Conservation (phyloP, 306 rosid genomes). For the Hippophae rhamnoides region DNA sequence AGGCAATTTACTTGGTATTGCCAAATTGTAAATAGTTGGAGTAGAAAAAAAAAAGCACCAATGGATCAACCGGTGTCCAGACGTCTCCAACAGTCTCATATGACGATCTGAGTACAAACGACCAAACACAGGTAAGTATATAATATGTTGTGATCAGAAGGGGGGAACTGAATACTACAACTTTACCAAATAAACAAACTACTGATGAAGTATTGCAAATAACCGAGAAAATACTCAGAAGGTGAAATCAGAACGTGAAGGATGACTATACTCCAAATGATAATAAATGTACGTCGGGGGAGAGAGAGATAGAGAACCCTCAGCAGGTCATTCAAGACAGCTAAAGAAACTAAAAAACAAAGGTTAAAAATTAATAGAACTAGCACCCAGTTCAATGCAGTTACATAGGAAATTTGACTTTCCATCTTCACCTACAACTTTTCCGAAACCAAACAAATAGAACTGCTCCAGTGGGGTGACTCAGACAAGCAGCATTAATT, state of each 20-base stretch:
- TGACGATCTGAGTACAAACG: slow-evolving; percentile 24
- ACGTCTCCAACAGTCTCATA: slow-evolving; percentile 22
- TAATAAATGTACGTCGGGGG: too few species aligned
- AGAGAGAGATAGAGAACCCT: too few species aligned
- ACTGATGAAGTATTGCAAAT: neutral
- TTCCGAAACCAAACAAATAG: slow-evolving; percentile 16
- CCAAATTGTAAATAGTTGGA: slow-evolving; percentile 17
- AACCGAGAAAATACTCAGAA: too few species aligned
- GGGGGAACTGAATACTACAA: neutral
- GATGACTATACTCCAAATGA: too few species aligned
- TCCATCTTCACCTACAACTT: slow-evolving; percentile 5
- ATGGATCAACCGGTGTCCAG: slow-evolving; percentile 21
- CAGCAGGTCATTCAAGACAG: neutral
- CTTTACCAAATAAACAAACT: slow-evolving; percentile 4
- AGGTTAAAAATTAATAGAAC: neutral
- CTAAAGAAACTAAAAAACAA: neutral
- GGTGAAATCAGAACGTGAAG: too few species aligned
- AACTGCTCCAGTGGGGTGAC: neutral
- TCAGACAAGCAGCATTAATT: slow-evolving; percentile 6
- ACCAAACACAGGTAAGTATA: slow-evolving; percentile 17
- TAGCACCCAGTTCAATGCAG: slow-evolving; percentile 9
- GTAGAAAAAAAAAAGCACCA: slow-evolving; percentile 3
- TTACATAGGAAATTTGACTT: slow-evolving; percentile 6
- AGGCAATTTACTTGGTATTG: slow-evolving; percentile 18
- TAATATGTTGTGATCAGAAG: neutral